A percentile compares a stretch with the other conserved stretches of the same genome.
Evolutionary conservation across 2,329 filamentous ascomycete genomes (phyloP).

Genomic region (Penicillium rolfsii): DNA sequence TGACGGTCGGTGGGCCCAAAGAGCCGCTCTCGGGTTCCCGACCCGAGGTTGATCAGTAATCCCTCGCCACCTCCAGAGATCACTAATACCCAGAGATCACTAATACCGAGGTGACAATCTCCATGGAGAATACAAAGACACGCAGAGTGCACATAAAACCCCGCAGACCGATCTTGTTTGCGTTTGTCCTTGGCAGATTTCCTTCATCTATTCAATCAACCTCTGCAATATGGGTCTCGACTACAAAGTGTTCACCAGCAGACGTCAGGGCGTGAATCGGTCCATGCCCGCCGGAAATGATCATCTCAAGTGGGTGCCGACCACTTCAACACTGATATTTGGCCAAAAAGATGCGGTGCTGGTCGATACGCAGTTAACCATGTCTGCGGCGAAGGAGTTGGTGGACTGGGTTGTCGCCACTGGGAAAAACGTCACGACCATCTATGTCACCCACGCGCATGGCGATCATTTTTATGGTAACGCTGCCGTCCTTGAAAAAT

Average conservation of each 20-base stretch:
- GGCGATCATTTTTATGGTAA: not conserved
- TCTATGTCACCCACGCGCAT: slow-evolving; percentile 2
- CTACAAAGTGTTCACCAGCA: slow-evolving; percentile 14
- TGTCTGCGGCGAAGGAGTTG: not conserved
- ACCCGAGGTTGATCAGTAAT: slow-evolving; percentile 1
- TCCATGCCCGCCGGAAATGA: slow-evolving; percentile 5
- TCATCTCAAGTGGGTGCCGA: slow-evolving; percentile 1
- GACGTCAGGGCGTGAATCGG: slow-evolving; percentile 5
- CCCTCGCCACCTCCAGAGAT: not conserved
- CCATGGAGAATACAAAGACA: not conserved
- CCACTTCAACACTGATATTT: not conserved
- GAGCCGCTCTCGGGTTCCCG: not conserved
- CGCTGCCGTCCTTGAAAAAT: not conserved
- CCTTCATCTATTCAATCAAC: not conserved
- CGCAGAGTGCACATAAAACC: not conserved
- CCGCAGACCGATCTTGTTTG: not conserved
- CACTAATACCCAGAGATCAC: not conserved
- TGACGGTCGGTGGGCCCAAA: not conserved
- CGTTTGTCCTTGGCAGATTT: not conserved
- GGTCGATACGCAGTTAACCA: slow-evolving; percentile 3
- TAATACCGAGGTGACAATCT: not conserved
- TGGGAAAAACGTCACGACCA: slow-evolving; percentile 1
- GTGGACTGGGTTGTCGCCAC: not conserved
- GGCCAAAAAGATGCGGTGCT: slow-evolving; percentile 1
- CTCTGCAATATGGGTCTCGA: slow-evolving; percentile 13